A percentile compares a stretch with the other conserved stretches of the same genome.
phyloP scores from a whole-genome alignment of 495 filamentous ascomycete genomes.

The Aspergillus steynii region DNA sequence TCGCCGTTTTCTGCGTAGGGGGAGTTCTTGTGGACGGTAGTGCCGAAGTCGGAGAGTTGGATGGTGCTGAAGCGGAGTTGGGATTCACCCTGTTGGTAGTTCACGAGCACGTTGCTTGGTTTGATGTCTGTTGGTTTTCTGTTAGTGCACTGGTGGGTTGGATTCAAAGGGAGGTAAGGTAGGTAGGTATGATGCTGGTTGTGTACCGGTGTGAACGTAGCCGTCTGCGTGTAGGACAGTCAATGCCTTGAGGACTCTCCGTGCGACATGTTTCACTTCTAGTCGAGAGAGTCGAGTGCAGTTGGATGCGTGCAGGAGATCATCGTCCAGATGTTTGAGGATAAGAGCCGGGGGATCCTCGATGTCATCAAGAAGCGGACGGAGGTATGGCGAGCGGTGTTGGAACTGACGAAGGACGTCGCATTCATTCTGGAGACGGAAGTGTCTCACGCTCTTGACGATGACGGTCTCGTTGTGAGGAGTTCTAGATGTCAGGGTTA shows the following conservation, averaged over 20 bases:
- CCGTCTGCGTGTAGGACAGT: slow-evolving; percentile 13
- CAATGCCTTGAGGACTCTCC: slow-evolving; percentile 11
- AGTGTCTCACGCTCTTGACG: too few species aligned
- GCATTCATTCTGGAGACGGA: slow-evolving; percentile 32
- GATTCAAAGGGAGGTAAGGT: too few species aligned
- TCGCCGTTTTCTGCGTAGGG: slow-evolving; percentile 36
- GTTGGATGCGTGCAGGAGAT: slow-evolving; percentile 36
- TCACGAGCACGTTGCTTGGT: slow-evolving; percentile 43
- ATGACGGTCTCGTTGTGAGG: too few species aligned
- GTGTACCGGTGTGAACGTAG: slow-evolving; percentile 15
- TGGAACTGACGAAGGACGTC: slow-evolving; percentile 40
- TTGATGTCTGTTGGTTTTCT: slow-evolving; percentile 35
- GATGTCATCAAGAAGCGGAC: slow-evolving; percentile 40
- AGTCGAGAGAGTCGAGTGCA: slow-evolving; percentile 21
- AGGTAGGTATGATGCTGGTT: too few species aligned
- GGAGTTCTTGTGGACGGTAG: slow-evolving; percentile 34
- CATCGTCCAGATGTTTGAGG: slow-evolving; percentile 39
- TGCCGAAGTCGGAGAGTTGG: slow-evolving; percentile 41
- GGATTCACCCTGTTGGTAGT: slow-evolving; percentile 25
- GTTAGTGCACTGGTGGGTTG: too few species aligned
- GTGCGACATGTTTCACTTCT: slow-evolving; percentile 16
- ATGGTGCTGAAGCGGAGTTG: slow-evolving; percentile 38
- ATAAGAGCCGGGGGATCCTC: slow-evolving; percentile 39
- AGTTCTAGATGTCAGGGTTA: too few species aligned
- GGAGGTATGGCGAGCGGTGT: slow-evolving; percentile 24